Evolutionary conservation across 495 filamentous ascomycete species (phyloP), one percentile per base, ranked within the genome.

Genomic region (Penicillium dipodomyicola): DNA sequence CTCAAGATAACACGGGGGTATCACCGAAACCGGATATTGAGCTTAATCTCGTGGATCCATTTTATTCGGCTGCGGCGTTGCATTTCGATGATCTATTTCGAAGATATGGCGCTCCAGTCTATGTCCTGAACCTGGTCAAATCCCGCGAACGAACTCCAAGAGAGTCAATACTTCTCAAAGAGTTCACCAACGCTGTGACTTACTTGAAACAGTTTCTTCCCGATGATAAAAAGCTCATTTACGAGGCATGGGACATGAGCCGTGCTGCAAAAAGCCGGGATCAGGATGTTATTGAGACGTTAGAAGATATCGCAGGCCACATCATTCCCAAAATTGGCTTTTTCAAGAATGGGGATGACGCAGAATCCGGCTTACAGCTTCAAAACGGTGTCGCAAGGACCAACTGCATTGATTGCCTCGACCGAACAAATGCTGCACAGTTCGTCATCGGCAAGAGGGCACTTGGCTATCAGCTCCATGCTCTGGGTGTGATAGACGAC

Each of bases 401-500:
- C 1, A 98, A 98, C 65, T 98, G 94, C 67, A 97, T 97, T 59
- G 94, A 98, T 65, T 98, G 94, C 61, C 79, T 98, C 14, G 94
- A 98, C 68, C 84, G 94, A 41, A 98, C 94, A 4, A 98, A 98
- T 70, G 94, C 94, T 17, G 92, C 92, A 1, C 94, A 98, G 65
- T 98, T 97, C 65, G 94, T 98, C 23, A 92, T 98, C 61, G 94
- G 92, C n/a, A 98, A 98, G 73, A 77, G 90, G 42, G 95, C 94
- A 0, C 81, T 98, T 5, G 93, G 92, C 4, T 82, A 96, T 65
- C 94, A 98, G 70, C 82, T 98, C 11, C 89, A 96, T 71, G 93
- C 95, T 7, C 80, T 98, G 5, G 94, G 94, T 11, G 85, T 97
- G 25, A 88, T 97, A 47, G 83, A 83, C 41, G 82, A 86, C 43